Evolutionary conservation across 176 grass and related monocot species (phyloP).

Genomic region (Hsuehochloa calcarea): DNA sequence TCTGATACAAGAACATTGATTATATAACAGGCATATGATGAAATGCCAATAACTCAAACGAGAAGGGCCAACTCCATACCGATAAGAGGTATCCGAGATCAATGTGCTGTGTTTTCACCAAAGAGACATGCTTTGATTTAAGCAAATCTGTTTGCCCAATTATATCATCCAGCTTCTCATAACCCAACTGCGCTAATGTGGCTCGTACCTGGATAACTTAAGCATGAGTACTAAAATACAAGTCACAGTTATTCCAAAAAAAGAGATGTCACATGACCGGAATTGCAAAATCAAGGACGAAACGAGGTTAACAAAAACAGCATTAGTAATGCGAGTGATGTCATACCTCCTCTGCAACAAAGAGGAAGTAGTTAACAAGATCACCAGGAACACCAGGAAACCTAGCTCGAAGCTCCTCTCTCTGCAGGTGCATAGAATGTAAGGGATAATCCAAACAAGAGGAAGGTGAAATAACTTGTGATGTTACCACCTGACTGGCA

Average conservation of each 20-base stretch:
- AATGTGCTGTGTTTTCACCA: conserved; percentile 96
- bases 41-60: conserved; percentile 21
- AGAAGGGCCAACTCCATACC: conserved; percentile 54
- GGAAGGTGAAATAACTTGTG: conserved; percentile 29
- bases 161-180: conserved; percentile 96
- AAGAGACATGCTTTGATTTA: conserved; percentile 78
- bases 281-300: neutral
- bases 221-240: conserved; percentile 26
- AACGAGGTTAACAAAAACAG: conserved; percentile 17
- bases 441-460: conserved; percentile 37
- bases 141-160: conserved; percentile 86
- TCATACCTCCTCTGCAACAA: conserved; percentile 96
- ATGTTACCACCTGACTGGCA: conserved; percentile 88
- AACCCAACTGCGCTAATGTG: conserved; percentile 81
- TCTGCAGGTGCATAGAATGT: conserved; percentile 56
- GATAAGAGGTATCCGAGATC: conserved; percentile 78
- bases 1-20: conserved; percentile 49
- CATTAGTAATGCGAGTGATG: conserved; percentile 20
- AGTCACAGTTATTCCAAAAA: neutral
- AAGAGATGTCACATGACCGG: neutral
- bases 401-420: conserved; percentile 97
- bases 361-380: conserved; percentile 97
- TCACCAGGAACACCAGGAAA: conserved; percentile 99
- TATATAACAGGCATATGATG: conserved; percentile 35
- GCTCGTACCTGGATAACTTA: conserved; percentile 76